Evolutionary conservation across 1,284 basidiomycete genomes (phyloP), one percentile per base, ranked within the genome.

Genomic region (Salmacisia buchloeana): DNA sequence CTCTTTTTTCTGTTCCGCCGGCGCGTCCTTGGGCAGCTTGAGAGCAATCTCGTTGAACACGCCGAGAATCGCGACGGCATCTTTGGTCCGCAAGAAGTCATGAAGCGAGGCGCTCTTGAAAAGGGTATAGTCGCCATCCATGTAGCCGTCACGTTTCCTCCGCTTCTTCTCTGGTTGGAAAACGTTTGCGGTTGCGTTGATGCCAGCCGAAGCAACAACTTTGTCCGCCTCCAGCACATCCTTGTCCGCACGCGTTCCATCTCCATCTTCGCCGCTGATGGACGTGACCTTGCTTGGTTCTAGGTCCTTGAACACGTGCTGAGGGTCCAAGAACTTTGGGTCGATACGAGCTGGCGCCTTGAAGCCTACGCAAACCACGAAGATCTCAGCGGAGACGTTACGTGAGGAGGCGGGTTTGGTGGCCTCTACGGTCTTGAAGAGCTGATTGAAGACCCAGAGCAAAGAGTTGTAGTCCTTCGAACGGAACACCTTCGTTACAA

Each of bases 341-440:
- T 99, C 96, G 75, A 98, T 94, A 76, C 90, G 86, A 80, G 92
- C 92, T 3, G 96, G 96, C 3, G 93, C 92, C 70, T 93, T 86
- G 83, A 92, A 99, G 65, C 92, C 91, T 69, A 89, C 89, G 82
- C 96, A 99, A 61, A 97, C 92, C 73, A 99, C 96, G 84, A 98
- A 99, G 79, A 98, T 98, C 82, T 99, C 96, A 7, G 96, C 96
- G 54, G 96, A 99, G 56, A 99, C 96, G 82, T 96, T 97, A 84
- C 96, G 87, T 25, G 96, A 98, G 33, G 92, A 94, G 12, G 96
- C 94, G 1, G 96, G 96, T 80, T 99, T 99, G 41, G 96, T 99
- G 13, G 96, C 96, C 82, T 98, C 96, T 35, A 99, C 96, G 80
- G 89, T 92, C 61, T 86, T 87, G 81, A 99, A 99, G 43, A 99